A percentile compares a stretch with the other conserved stretches of the same genome.
Conservation (phyloP, 2,329 filamentous ascomycete genomes). For the Teratosphaeria gauchensis region DNA sequence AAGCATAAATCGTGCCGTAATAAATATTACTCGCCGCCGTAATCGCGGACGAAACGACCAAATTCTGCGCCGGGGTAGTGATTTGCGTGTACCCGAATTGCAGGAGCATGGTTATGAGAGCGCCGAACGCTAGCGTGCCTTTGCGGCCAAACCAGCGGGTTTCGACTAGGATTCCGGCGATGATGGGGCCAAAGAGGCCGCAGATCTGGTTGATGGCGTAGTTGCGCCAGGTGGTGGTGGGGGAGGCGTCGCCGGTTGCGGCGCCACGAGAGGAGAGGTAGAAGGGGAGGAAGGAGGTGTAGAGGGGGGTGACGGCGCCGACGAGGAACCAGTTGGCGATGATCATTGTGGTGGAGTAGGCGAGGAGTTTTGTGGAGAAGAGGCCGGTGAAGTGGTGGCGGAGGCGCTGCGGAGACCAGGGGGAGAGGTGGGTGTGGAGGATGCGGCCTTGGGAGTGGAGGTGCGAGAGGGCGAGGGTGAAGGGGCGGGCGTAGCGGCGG, state of each 20-base stretch:
- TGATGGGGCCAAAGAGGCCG: neutral
- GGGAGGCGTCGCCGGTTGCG: constrained; percentile 30
- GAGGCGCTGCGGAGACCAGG: constrained; percentile 15
- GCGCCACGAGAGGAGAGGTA: constrained; percentile 55
- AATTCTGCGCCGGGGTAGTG: constrained; percentile 16
- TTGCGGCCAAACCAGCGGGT: constrained; percentile 13
- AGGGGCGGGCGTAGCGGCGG: constrained; percentile 10
- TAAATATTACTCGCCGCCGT: constrained; percentile 15
- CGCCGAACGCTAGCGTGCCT: constrained; percentile 16
- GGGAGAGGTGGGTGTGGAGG: constrained; percentile 16
- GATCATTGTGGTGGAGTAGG: constrained; percentile 16
- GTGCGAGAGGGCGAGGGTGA: constrained; percentile 10
- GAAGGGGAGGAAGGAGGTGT: constrained; percentile 59
- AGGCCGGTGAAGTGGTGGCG: constrained; percentile 15
- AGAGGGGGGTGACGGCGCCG: constrained; percentile 57
- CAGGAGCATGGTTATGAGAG: constrained; percentile 13
- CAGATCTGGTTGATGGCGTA: neutral
- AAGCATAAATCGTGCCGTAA: constrained; percentile 18
- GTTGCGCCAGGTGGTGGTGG: neutral
- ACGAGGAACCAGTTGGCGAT: constrained; percentile 17
- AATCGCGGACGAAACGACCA: constrained; percentile 15
- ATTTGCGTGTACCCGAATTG: constrained; percentile 20
- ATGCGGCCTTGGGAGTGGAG: constrained; percentile 14
- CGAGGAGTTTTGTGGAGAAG: constrained; percentile 14
- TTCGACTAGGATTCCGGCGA: constrained; percentile 10